Evolutionary conservation across 2,329 filamentous ascomycete genomes (phyloP), one percentile per base, ranked within the genome.

Genomic region (Paradendryphiella salina): DNA sequence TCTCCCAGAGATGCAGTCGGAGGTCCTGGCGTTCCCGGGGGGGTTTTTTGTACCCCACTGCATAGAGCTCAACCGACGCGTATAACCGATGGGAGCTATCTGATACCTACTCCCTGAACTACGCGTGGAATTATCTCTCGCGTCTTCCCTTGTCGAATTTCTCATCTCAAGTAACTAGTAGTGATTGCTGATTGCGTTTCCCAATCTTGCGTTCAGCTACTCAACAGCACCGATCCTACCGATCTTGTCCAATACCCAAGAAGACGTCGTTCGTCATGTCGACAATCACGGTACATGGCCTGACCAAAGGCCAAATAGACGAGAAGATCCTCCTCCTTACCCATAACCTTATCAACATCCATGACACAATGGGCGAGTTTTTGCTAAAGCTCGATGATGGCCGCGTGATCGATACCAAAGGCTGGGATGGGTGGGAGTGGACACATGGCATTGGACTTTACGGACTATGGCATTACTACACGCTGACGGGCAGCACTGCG

Each of bases 341-440:
- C 61, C 74, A 86, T 66, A 88, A 89, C 65, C 79, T 93, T 34
- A 80, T 92, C 69, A 88, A 88, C 72, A 91, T 92, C 74, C 83
- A 84, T 64, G 89, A 93, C 75, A 81, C 79, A 32, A 88, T 86
- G 0, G 88, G 88, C 41, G 80, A 88, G 65, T 92, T 90, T 70
- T 78, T 92, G 18, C 76, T 91, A 52, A 84, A 79, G 15, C 80
- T 93, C 29, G 78, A 81, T 1, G 88, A 92, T 63, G 88, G 88
- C 50, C 82, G 86, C 29, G 78, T 91, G 41, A 91, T 93, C 66
- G 88, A 92, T 72, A 91, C 89, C 50, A 93, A 93, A 73, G 88
- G 87, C 50, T 93, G 88, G 89, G 82, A 87, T 57, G 86, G 86
- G 66, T 92, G 88, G 88, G 88, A 91, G 74, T 90, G 87, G 86